Base-by-base conservation (phyloP, 1,284 basidiomycete genomes). In the Bjerkandera adusta region DNA sequence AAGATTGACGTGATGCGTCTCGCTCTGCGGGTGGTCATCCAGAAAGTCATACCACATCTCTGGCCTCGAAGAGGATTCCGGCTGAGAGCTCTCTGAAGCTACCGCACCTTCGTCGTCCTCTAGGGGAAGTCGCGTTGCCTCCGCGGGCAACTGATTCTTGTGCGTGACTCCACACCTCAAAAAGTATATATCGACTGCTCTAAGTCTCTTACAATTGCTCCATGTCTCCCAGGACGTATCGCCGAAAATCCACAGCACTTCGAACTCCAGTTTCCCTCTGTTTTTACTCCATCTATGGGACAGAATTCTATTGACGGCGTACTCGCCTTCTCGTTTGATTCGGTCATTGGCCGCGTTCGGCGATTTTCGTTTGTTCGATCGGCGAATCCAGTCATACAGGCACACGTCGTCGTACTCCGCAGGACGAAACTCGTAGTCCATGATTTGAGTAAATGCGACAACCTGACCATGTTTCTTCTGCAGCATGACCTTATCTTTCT, bases 1-100 rank as follows among this genome's bases (percentile, higher is more conserved):
- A 1, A 50, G 11, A 26, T 18, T 8, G 2, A 46, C 44, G 11
- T 21, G 11, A 42, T 50, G 43, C 3, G 37, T 50, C 2, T 45
- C 44, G 8, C 12, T 6, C 3, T 41, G 30, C 7, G 43, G 48
- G 27, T 45, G 43, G 10, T 46, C 30, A 13, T 20, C 24, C 12
- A n/a, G 11, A 45, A 49, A 49, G 12, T 10, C 8, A n/a, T 16
- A 7, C 11, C n/a, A 35, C n/a, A n/a, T 24, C 13, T 21, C 24
- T 16, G 7, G 29, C 4, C 7, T n/a, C 7, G 15, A 7, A 24
- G n/a, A 13, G 10, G 36, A 8, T 20, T 38, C 36, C 12, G 16
- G 13, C 26, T 38, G 21, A 38, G 34, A 36, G 20, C 26, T 24
- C 6, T 18, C 21, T 38, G 22, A 20, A 38, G 12, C 26, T 20